Evolutionary conservation across 2,329 filamentous ascomycete species (phyloP).

Genomic region (Colletotrichum godetiae): DNA sequence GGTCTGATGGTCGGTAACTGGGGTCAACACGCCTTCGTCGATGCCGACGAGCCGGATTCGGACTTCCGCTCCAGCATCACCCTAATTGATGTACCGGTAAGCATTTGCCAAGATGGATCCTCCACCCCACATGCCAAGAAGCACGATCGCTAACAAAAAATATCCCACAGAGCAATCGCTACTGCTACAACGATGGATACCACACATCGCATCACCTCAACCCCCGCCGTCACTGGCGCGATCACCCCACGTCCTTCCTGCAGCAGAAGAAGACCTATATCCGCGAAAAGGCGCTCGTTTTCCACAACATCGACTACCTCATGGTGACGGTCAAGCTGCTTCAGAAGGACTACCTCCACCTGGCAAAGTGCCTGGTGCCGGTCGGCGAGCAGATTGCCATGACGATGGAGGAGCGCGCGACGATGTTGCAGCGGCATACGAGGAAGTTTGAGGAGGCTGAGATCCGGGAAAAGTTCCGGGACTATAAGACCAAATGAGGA

Average conservation of each 20-base stretch:
- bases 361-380: constrained; percentile 78
- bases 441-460: constrained; percentile 73
- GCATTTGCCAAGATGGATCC: constrained; percentile 43
- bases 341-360: constrained; percentile 75
- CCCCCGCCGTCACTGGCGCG: constrained; percentile 82
- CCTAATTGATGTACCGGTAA: constrained; percentile 80
- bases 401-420: constrained; percentile 71
- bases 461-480: constrained; percentile 66
- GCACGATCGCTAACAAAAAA: constrained; percentile 25
- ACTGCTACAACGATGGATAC: constrained; percentile 86
- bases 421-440: constrained; percentile 74
- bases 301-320: constrained; percentile 84
- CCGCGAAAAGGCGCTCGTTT: constrained; percentile 76
- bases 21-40: constrained; percentile 86
- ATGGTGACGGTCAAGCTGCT: constrained; percentile 78
- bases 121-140: not conserved
- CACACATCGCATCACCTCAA: constrained; percentile 86
- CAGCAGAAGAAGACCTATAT: constrained; percentile 75
- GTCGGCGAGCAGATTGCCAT: constrained; percentile 78
- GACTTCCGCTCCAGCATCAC: constrained; percentile 85
- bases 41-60: constrained; percentile 78
- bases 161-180: constrained; percentile 76
- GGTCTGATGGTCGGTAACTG: constrained; percentile 87
- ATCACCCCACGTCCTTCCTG: constrained; percentile 80
- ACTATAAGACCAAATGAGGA: not conserved